A percentile compares a stretch with the other conserved stretches of the same genome.
Conservation (phyloP, 2,329 filamentous ascomycete species). For the Colletotrichum orbiculare region DNA sequence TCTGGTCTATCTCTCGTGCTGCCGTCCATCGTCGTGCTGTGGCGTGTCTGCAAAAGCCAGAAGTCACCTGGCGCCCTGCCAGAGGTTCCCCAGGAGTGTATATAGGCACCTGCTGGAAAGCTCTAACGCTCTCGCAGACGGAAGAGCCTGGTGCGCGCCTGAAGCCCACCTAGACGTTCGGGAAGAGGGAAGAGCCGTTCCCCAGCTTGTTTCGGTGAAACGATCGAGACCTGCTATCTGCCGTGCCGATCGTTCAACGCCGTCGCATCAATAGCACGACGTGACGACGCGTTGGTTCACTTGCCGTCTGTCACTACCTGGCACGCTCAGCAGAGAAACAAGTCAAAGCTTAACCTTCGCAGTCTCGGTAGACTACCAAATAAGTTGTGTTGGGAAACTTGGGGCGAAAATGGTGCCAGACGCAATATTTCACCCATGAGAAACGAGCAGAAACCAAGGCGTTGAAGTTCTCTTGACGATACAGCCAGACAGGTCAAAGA, state of each 20-base stretch:
- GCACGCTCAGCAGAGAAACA: conserved; percentile 5
- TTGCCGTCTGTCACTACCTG: not conserved
- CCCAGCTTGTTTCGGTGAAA: conserved; percentile 22
- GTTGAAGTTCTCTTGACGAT: conserved; percentile 1
- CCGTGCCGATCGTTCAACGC: conserved; percentile 27
- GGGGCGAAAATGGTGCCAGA: conserved; percentile 5
- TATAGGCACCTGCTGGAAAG: conserved; percentile 4
- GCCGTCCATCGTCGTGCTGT: conserved; percentile 5
- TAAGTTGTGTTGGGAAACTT: conserved; percentile 26
- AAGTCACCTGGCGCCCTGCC: not conserved
- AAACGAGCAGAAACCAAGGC: not conserved
- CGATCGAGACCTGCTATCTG: conserved; percentile 21
- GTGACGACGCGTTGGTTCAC: conserved; percentile 6
- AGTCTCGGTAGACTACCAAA: conserved; percentile 21
- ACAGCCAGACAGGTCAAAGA: conserved; percentile 4
- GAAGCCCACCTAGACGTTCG: not conserved
- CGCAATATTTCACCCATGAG: conserved; percentile 7
- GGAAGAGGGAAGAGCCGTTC: conserved; percentile 13
- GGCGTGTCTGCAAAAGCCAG: not conserved
- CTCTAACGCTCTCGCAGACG: conserved; percentile 17
- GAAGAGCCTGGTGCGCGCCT: not conserved
- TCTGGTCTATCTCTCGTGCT: not conserved
- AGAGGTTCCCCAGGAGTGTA: conserved; percentile 7
- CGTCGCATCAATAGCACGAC: conserved; percentile 14
- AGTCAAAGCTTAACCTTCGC: conserved; percentile 23